Evolutionary conservation across 2,329 filamentous ascomycete species (phyloP).

Genomic region (Botrytis medusae): DNA sequence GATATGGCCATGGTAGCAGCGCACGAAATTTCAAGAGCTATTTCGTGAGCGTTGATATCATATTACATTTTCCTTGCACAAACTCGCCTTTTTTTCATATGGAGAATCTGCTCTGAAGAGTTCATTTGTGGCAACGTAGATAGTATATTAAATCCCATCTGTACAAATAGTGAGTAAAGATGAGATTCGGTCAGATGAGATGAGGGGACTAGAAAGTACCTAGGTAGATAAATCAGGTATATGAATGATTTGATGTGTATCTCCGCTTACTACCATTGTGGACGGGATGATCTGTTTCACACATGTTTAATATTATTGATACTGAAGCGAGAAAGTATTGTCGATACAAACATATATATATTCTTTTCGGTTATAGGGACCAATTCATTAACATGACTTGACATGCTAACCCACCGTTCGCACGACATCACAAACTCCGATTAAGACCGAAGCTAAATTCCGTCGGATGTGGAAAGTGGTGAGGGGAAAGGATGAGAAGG

Average conservation of each 20-base stretch:
- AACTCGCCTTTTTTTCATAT: constrained; percentile 12
- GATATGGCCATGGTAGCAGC: constrained; percentile 22
- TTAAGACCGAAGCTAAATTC: constrained; percentile 6
- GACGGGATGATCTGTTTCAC: too few species aligned
- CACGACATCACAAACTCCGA: background rate
- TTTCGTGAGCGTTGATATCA: constrained; percentile 27
- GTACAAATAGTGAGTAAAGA: constrained; percentile 5
- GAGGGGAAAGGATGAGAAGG: background rate
- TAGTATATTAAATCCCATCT: constrained; percentile 1
- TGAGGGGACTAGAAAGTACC: background rate
- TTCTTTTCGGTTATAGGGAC: background rate
- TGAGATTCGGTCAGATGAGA: background rate
- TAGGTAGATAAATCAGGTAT: background rate
- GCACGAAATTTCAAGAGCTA: constrained; percentile 20
- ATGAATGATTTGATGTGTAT: background rate
- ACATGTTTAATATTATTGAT: background rate
- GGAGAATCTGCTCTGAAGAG: constrained; percentile 8
- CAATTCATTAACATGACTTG: background rate
- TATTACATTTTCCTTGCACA: constrained; percentile 20
- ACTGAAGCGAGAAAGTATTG: background rate
- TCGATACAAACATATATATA: background rate
- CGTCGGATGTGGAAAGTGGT: background rate
- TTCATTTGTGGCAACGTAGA: constrained; percentile 7
- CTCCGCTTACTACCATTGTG: background rate
- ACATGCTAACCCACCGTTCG: background rate